Evolutionary conservation across 768 basidiomycete genomes (phyloP).

Genomic region (Russula abietina): DNA sequence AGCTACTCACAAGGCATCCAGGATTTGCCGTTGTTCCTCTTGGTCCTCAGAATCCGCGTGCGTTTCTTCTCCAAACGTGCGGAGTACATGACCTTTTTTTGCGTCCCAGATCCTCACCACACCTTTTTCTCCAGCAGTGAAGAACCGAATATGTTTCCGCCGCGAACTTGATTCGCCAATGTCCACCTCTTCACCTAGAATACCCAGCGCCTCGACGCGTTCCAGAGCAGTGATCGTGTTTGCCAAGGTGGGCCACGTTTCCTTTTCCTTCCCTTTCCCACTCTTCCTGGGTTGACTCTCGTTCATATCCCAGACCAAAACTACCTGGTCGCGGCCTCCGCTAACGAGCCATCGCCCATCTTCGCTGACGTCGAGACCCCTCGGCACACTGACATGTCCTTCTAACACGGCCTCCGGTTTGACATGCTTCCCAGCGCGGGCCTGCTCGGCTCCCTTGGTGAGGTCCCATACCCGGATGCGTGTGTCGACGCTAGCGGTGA

Average conservation of each 20-base stretch:
- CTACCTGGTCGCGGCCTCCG: conserved; percentile 89
- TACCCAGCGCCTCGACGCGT: conserved; percentile 80
- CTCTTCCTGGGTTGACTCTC: conserved; percentile 32
- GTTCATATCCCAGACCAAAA: conserved; percentile 82
- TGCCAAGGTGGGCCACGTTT: conserved; percentile 50
- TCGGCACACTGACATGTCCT: conserved; percentile 91
- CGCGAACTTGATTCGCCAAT: conserved; percentile 40
- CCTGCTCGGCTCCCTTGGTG: conserved; percentile 43
- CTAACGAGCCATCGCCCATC: conserved; percentile 90
- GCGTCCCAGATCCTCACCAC: conserved; percentile 82
- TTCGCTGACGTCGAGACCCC: conserved; percentile 76
- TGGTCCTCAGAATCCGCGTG: conserved; percentile 45
- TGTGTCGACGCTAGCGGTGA: conserved; percentile 90
- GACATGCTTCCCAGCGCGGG: conserved; percentile 48
- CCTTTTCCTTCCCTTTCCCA: conserved; percentile 45
- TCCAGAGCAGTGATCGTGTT: conserved; percentile 83
- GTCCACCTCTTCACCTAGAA: conserved; percentile 50
- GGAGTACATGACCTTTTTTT: conserved; percentile 53
- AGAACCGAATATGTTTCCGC: conserved; percentile 53
- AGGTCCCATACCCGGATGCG: conserved; percentile 91
- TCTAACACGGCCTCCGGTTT: conserved; percentile 81
- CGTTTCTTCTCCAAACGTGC: conserved; percentile 49
- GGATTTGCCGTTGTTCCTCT: conserved; percentile 81
- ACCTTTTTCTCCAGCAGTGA: conserved; percentile 90
- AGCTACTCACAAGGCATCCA: conserved; percentile 66